Percentiles rank a stretch among this genome's conserved stretches.
These are phyloP conservation scores for Hyaloscypha hepaticicola DNA, from an alignment of 495 filamentous ascomycete species.

Conservation along the genomic window DNA sequence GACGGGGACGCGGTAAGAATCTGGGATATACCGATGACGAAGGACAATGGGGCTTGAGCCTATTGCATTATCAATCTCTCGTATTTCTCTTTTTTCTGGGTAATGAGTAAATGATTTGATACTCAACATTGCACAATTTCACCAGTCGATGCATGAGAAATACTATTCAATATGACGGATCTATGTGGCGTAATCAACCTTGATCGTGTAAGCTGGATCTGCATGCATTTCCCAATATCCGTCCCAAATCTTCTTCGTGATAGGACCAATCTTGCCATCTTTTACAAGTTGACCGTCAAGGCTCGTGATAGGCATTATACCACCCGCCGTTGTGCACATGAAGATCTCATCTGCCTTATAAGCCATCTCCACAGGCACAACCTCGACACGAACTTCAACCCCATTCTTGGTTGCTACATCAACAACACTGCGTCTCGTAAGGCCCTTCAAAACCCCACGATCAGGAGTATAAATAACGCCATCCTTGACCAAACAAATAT, in stretches of 20 bases:
- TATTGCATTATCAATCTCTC: neutral
- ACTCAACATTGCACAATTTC: no score
- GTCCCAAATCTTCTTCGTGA: neutral
- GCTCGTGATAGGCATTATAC: neutral
- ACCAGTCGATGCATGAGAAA: no score
- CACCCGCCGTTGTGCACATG: neutral
- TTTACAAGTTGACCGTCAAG: neutral
- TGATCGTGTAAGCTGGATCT: neutral
- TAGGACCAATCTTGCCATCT: neutral
- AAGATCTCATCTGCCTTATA: neutral
- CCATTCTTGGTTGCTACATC: neutral
- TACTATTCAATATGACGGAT: no score
- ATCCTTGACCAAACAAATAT: neutral
- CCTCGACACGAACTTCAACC: neutral
- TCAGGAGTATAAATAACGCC: neutral
- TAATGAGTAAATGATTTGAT: neutral
- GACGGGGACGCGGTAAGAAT: conserved; percentile 19
- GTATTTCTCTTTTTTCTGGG: neutral
- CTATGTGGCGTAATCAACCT: neutral
- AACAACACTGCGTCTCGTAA: neutral
- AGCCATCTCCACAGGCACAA: neutral
- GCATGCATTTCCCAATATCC: neutral
- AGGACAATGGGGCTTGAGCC: neutral
- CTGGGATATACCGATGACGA: conserved; percentile 15
- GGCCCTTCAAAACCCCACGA: neutral